Conservation (phyloP, 495 filamentous ascomycete species). For the Xanthoparmelia taractica region DNA sequence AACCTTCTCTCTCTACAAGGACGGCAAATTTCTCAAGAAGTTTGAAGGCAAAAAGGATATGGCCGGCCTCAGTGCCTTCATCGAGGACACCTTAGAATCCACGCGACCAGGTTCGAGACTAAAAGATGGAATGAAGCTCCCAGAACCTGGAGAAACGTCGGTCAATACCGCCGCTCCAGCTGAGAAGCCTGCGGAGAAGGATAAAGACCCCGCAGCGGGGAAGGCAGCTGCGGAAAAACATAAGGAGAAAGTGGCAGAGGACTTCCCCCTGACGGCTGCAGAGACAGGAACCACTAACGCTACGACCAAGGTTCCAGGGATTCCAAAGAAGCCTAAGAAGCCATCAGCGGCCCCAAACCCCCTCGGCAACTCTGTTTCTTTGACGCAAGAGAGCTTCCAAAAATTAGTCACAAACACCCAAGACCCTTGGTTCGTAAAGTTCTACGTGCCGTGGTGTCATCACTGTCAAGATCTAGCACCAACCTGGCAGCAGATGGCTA, state of each 20-base stretch:
- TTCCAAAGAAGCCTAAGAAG: slow-evolving; percentile 37
- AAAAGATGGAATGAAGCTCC: slow-evolving; percentile 50
- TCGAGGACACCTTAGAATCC: slow-evolving; percentile 71
- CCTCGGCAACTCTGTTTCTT: slow-evolving; percentile 60
- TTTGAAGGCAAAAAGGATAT: slow-evolving; percentile 56
- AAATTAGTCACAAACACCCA: slow-evolving; percentile 74
- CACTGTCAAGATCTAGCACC: slow-evolving; percentile 91
- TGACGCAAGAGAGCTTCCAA: slow-evolving; percentile 82
- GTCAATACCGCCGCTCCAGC: slow-evolving; percentile 40
- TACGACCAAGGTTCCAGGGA: slow-evolving; percentile 17
- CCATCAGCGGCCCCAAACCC: slow-evolving; percentile 57
- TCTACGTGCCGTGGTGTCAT: slow-evolving; percentile 94
- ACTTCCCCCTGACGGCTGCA: slow-evolving; percentile 18
- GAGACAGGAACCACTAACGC: slow-evolving; percentile 27
- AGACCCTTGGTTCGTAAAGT: slow-evolving; percentile 97
- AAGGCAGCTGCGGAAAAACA: slow-evolving; percentile 41
- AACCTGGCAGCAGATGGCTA: slow-evolving; percentile 80
- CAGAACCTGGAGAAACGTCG: slow-evolving; percentile 47
- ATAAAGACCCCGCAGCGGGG: slow-evolving; percentile 42
- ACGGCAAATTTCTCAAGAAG: slow-evolving; percentile 59
- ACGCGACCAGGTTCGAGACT: slow-evolving; percentile 74
- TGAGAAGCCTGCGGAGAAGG: slow-evolving; percentile 41
- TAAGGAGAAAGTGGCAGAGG: slow-evolving; percentile 27
- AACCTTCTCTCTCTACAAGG: slow-evolving; percentile 71
- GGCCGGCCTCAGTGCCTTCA: slow-evolving; percentile 50